Evolutionary conservation across 805 yeast species (phyloP).

Genomic region (Schwanniomyces sp.): DNA sequence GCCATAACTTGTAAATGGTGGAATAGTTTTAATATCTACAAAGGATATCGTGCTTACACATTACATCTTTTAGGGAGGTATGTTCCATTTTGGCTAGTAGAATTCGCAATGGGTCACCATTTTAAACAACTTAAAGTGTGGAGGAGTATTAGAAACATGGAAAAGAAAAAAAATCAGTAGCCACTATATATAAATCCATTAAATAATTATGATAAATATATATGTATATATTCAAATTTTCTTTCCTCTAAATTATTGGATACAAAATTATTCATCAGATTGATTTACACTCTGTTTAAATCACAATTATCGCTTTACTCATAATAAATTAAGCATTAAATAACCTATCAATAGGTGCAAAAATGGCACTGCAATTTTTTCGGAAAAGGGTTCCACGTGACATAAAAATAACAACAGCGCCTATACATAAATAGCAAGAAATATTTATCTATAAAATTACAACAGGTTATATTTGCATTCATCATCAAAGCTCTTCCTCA

Average conservation of each 20-base stretch:
- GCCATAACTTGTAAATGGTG: slow-evolving; percentile 14
- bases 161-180: no score
- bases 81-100: slow-evolving; percentile 25
- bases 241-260: no score
- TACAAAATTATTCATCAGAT: no score
- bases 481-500: not conserved
- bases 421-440: not conserved
- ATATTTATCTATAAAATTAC: not conserved
- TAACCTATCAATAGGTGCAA: no score
- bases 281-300: no score
- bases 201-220: no score
- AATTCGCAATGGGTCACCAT: slow-evolving; percentile 16
- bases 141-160: slow-evolving; percentile 11
- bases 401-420: not conserved
- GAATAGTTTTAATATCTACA: slow-evolving; percentile 28
- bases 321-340: no score
- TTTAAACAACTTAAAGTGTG: slow-evolving; percentile 27
- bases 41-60: slow-evolving; percentile 21
- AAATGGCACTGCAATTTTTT: not conserved
- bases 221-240: no score
- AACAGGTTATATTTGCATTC: not conserved
- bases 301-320: no score
- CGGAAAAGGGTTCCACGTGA: not conserved
- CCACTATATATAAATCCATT: no score
- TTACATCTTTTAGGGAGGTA: slow-evolving; percentile 16